A percentile compares a stretch with the other conserved stretches of the same genome.
Evolutionary conservation across 2,329 filamentous ascomycete species (phyloP).

Genomic region (Alternaria arborescens): DNA sequence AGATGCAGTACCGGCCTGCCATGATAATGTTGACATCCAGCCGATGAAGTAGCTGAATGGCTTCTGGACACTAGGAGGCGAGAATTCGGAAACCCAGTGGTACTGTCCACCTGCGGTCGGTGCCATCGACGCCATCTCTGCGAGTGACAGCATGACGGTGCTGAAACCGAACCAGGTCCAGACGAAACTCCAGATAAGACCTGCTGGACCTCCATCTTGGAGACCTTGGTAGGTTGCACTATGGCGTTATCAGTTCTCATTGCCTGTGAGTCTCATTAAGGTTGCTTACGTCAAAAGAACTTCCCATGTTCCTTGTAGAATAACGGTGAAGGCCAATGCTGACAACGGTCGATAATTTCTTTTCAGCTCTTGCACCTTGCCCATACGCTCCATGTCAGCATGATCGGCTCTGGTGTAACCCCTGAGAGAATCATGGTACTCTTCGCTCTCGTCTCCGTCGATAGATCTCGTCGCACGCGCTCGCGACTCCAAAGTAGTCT

Average conservation of each 20-base stretch:
- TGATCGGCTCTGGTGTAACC: conserved; percentile 41
- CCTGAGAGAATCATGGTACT: conserved; percentile 38
- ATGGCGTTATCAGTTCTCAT: conserved; percentile 7
- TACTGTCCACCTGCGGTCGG: conserved; percentile 48
- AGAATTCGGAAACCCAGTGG: conserved; percentile 49
- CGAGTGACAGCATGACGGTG: conserved; percentile 43
- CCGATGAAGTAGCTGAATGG: conserved; percentile 46
- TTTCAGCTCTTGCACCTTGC: conserved; percentile 45
- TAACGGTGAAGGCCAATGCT: conserved; percentile 45
- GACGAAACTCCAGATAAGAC: conserved; percentile 47
- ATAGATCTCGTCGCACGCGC: conserved; percentile 18
- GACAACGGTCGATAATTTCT: conserved; percentile 47
- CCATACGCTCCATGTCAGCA: conserved; percentile 46
- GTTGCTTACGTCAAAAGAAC: conserved; percentile 41
- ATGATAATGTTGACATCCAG: conserved; percentile 61
- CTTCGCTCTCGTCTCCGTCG: conserved; percentile 33
- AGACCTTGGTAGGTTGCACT: conserved; percentile 43
- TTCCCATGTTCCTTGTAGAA: conserved; percentile 47
- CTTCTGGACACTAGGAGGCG: conserved; percentile 40
- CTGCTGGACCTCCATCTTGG: conserved; percentile 43
- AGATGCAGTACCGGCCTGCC: conserved; percentile 60
- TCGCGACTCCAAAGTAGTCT: conserved; percentile 11
- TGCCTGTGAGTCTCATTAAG: too few species aligned
- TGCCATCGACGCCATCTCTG: conserved; percentile 50
- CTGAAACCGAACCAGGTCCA: conserved; percentile 48